Conservation (phyloP, 257 asterid genomes). For the Catharanthus roseus region DNA sequence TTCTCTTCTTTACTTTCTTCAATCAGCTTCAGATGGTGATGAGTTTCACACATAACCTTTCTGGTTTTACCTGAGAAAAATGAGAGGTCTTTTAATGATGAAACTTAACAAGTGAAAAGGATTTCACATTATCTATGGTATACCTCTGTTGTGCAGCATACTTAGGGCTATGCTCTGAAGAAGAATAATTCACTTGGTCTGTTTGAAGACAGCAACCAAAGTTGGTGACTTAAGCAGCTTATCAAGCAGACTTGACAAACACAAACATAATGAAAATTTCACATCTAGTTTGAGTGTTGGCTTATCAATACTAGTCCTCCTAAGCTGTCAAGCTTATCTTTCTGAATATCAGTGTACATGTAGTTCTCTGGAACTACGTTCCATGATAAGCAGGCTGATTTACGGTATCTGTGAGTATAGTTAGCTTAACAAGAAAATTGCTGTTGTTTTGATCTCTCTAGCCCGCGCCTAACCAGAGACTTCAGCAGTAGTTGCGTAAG, state of each 20-base stretch:
- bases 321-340: neutral
- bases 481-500: neutral
- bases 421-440: neutral
- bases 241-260: neutral
- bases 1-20: constrained; percentile 1
- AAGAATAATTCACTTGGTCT: neutral
- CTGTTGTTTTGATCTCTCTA: neutral
- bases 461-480: neutral
- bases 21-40: neutral
- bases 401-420: neutral
- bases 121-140: neutral
- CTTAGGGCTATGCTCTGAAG: neutral
- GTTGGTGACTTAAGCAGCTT: neutral
- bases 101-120: neutral
- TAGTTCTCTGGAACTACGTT: constrained; percentile 1
- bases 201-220: neutral
- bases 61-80: neutral
- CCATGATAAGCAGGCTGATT: neutral
- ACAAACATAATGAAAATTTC: neutral
- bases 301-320: neutral
- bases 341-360: neutral
- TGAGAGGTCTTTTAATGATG: neutral
- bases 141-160: neutral
- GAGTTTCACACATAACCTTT: neutral
- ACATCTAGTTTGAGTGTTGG: neutral